Evolutionary conservation across 2,329 filamentous ascomycete species (phyloP).

Genomic region (Blastomyces emzantsi): DNA sequence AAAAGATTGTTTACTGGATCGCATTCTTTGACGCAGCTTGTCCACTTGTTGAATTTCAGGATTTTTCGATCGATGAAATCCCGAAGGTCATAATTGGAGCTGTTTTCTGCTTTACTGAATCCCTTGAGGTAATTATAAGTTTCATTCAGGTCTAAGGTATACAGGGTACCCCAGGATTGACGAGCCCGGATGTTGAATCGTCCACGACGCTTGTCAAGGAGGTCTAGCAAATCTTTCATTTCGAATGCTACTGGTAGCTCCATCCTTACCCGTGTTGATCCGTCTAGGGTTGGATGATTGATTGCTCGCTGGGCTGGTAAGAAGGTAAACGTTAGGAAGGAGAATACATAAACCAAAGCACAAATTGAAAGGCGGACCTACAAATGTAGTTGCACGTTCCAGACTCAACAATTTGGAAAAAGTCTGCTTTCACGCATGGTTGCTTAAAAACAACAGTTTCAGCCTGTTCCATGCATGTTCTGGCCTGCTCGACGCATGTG

Average conservation of each 20-base stretch:
- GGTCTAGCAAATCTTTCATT: conserved; percentile 30
- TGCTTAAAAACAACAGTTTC: conserved; percentile 31
- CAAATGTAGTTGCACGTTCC: conserved; percentile 41
- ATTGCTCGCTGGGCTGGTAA: conserved; percentile 34
- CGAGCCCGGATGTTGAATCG: conserved; percentile 38
- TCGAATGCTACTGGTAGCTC: conserved; percentile 35
- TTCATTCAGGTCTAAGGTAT: conserved; percentile 35
- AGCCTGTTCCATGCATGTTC: conserved; percentile 9
- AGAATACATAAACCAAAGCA: not conserved
- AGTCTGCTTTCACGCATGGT: conserved; percentile 37
- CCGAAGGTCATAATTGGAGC: conserved; percentile 31
- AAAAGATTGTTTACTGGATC: conserved; percentile 34
- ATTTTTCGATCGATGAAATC: conserved; percentile 40
- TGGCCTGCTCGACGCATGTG: conserved; percentile 29
- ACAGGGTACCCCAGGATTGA: conserved; percentile 35
- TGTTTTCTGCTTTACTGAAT: conserved; percentile 32
- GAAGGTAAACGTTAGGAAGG: conserved; percentile 5
- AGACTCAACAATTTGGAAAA: conserved; percentile 37
- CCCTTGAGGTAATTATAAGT: conserved; percentile 34
- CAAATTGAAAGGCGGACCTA: conserved; percentile 18
- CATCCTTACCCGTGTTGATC: conserved; percentile 30
- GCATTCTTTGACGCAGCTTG: conserved; percentile 34
- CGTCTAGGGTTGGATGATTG: conserved; percentile 34
- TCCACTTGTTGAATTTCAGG: conserved; percentile 38
- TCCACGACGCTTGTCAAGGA: conserved; percentile 31